These are phyloP conservation scores for Fusarium camptoceras DNA, from an alignment of 2,329 filamentous ascomycete genomes.

Conservation along the genomic window DNA sequence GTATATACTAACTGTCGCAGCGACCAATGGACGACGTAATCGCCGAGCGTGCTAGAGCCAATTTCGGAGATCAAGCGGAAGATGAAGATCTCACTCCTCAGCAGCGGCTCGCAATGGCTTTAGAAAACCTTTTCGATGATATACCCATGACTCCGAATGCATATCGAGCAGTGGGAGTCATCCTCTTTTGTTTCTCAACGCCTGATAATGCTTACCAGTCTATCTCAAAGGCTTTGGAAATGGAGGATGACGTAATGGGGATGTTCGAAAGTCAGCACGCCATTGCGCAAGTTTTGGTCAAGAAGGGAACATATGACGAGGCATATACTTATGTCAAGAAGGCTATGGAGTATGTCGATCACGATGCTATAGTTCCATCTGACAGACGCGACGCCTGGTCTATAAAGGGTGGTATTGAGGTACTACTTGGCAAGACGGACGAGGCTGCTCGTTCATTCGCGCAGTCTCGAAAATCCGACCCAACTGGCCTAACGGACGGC, in stretches of 20 bases:
- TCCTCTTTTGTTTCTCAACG: neutral
- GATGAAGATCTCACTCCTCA: neutral
- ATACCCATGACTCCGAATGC: slow-evolving; percentile 23
- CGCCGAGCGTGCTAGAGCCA: neutral
- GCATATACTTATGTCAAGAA: neutral
- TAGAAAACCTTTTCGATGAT: slow-evolving; percentile 36
- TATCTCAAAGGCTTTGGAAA: neutral
- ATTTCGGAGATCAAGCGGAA: neutral
- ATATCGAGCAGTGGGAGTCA: slow-evolving; percentile 1
- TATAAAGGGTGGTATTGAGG: neutral
- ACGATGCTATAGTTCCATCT: fast-evolving
- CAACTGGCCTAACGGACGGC: neutral
- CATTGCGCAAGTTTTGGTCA: neutral
- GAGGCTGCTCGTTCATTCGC: neutral
- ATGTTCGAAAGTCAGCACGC: neutral
- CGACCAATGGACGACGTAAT: neutral
- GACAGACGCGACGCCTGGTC: neutral
- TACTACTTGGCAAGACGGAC: fast-evolving
- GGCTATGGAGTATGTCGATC: fast-evolving
- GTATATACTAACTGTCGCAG: neutral
- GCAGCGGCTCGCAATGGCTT: fast-evolving
- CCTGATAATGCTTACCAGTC: neutral
- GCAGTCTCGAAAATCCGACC: neutral
- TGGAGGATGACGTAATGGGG: neutral
- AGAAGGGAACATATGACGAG: neutral